These are phyloP conservation scores for Yamadazyma nakazawae DNA, from an alignment of 805 yeast genomes.

Conservation along the genomic window DNA sequence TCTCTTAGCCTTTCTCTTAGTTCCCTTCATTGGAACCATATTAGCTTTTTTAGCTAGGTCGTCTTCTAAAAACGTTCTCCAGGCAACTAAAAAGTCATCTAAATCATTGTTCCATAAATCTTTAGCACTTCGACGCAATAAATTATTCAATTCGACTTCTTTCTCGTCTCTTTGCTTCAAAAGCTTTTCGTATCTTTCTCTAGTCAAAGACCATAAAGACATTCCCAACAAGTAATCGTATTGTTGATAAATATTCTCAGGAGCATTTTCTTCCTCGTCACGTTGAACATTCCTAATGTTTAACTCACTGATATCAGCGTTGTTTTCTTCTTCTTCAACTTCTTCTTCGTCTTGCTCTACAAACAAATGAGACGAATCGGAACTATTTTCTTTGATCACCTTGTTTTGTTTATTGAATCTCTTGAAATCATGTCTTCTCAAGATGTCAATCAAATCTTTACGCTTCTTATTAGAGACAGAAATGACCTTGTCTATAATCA, in stretches of 20 bases:
- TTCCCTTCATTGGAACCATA: conserved; percentile 42
- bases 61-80: conserved; percentile 62
- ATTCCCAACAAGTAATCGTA: conserved; percentile 88
- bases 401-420: conserved; percentile 68
- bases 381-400: conserved; percentile 47
- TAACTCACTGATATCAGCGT: conserved; percentile 28
- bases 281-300: conserved; percentile 26
- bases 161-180: conserved; percentile 68
- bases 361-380: conserved; percentile 22
- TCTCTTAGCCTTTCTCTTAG: conserved; percentile 34
- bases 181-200: conserved; percentile 80
- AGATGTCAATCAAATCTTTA: conserved; percentile 56
- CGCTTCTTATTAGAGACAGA: conserved; percentile 73
- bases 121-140: conserved; percentile 70
- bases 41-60: conserved; percentile 61
- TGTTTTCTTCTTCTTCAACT: conserved; percentile 44
- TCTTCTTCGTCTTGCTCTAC: conserved; percentile 38
- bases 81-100: conserved; percentile 64
- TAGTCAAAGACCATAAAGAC: conserved; percentile 91
- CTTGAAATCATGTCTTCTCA: conserved; percentile 67
- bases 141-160: conserved; percentile 63
- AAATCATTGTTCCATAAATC: conserved; percentile 87
- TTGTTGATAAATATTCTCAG: conserved; percentile 56
- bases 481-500: conserved; percentile 77
- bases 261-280: conserved; percentile 38